Base-by-base conservation (phyloP, 164 flowering plant species). In the Litsea cubeba region DNA sequence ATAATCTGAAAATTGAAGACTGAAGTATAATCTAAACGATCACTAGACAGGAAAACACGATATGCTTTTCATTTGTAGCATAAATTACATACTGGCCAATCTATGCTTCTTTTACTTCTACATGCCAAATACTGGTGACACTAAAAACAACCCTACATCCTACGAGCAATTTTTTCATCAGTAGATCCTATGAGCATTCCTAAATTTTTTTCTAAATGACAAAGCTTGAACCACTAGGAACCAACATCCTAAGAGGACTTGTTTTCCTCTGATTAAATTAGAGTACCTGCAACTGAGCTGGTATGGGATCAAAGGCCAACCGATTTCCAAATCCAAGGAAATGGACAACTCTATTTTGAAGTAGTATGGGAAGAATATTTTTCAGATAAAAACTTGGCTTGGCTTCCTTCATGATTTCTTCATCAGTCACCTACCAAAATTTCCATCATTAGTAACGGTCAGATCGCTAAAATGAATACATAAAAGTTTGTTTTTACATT, bases 291-390 rank as follows among this genome's bases (percentile, higher is more conserved):
- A 94, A 79, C 74, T 88, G 69, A 79, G 82, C 87, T 75, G 97
- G 94, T 69, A 94, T 79, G 63, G 99, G 98, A 74, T 96, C 99
- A 82, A 93, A 96, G 65, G 98, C 97, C 84, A 96, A 81, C 54
- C 99, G 96, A 76, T 96, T 90, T 35, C 94, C 98, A 84, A 96
- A 96, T 50, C 99, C 99, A 78, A 96, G 17, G 70, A 96, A 88
- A 87, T 94, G 99, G 68, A 96, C 91, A 64, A 96, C 97, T 80
- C 82, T 81, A 50, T 92, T 96, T 70, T 78, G 81, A 68, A 83
- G 85, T 71, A 96, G 80, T 75, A 96, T 79, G 3, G 98, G 99
- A 68, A 94, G 91, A 81, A 96, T 91, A 77, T 87, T 72, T 78
- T 89, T 90, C 83, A 83, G 10, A 79, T 85, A 94, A 79, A 90